Conservation (phyloP, 108 stramenopile species). For the Phaeodactylum tricornutum region DNA sequence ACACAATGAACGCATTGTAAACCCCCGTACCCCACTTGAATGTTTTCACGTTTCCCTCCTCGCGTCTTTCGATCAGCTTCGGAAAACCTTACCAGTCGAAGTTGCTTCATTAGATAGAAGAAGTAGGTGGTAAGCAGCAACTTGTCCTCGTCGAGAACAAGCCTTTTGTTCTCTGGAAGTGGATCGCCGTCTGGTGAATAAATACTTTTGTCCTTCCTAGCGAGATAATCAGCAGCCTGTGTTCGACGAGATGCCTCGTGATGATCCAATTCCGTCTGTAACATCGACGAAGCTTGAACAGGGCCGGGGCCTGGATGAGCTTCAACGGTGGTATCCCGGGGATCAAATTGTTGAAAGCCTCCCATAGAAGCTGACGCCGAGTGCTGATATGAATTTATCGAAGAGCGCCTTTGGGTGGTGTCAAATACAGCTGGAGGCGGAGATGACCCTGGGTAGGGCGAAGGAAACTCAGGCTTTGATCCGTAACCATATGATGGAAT, state of each 20-base stretch:
- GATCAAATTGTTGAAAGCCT: conserved; percentile 1
- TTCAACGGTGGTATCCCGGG: not conserved
- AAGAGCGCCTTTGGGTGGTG: not conserved
- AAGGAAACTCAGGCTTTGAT: not conserved
- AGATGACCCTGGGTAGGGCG: not conserved
- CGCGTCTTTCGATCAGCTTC: conserved; percentile 82
- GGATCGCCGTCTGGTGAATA: not conserved
- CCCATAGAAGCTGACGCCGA: not conserved
- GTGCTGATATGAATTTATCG: not conserved
- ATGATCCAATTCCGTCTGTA: not conserved
- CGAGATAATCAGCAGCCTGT: conserved; percentile 5
- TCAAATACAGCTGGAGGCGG: not conserved
- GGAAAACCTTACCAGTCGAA: conserved; percentile 68
- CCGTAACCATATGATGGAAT: conserved; percentile 3
- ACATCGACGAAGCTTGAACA: not conserved
- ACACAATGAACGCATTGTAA: conserved; percentile 76
- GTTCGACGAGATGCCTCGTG: not conserved
- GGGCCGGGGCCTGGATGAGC: not conserved
- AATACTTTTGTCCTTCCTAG: conserved; percentile 8
- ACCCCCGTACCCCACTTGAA: conserved; percentile 75
- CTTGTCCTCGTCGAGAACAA: conserved; percentile 43
- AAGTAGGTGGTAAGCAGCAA: conserved; percentile 82
- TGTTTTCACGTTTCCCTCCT: conserved; percentile 81
- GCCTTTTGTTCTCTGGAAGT: conserved; percentile 6
- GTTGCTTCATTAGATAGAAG: conserved; percentile 77